These are phyloP conservation scores for Thermoascus crustaceus DNA, from an alignment of 2,329 filamentous ascomycete genomes.

Conservation along the genomic window DNA sequence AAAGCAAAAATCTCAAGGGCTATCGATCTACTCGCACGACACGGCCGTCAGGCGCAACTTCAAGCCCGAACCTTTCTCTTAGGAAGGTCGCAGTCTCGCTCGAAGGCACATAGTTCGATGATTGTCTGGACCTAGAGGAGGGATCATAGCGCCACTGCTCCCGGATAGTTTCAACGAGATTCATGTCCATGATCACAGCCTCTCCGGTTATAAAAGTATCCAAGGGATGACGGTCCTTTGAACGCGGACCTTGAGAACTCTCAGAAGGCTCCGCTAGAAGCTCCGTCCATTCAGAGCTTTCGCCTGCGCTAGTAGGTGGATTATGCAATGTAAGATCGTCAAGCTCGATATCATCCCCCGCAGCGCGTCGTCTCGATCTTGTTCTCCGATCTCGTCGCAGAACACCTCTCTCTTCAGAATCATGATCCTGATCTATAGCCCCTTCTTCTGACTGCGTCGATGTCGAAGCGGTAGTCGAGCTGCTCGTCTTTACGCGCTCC, in stretches of 20 bases:
- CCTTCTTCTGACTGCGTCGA: constrained; percentile 13
- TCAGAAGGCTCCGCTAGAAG: constrained; percentile 29
- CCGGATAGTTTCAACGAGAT: constrained; percentile 26
- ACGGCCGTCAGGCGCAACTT: constrained; percentile 27
- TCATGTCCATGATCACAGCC: constrained; percentile 30
- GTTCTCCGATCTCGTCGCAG: constrained; percentile 26
- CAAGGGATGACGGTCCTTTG: constrained; percentile 26
- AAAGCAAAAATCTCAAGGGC: not conserved
- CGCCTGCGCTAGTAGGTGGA: constrained; percentile 9
- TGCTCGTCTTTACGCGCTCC: constrained; percentile 43
- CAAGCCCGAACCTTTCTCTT: constrained; percentile 30
- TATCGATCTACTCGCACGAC: constrained; percentile 22
- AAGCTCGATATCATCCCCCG: constrained; percentile 34
- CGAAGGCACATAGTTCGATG: constrained; percentile 21
- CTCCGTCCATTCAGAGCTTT: constrained; percentile 21
- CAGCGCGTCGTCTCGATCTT: constrained; percentile 8
- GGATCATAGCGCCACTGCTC: constrained; percentile 32
- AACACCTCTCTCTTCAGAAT: constrained; percentile 53
- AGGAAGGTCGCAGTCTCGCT: constrained; percentile 30
- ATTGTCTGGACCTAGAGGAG: constrained; percentile 12
- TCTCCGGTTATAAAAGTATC: constrained; percentile 32
- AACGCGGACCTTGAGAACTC: constrained; percentile 8
- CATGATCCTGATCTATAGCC: constrained; percentile 42
- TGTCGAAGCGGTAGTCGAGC: constrained; percentile 26
- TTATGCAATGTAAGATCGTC: constrained; percentile 23